phyloP scores from a whole-genome alignment of 257 asterid species.

The Cruciata laevipes region DNA sequence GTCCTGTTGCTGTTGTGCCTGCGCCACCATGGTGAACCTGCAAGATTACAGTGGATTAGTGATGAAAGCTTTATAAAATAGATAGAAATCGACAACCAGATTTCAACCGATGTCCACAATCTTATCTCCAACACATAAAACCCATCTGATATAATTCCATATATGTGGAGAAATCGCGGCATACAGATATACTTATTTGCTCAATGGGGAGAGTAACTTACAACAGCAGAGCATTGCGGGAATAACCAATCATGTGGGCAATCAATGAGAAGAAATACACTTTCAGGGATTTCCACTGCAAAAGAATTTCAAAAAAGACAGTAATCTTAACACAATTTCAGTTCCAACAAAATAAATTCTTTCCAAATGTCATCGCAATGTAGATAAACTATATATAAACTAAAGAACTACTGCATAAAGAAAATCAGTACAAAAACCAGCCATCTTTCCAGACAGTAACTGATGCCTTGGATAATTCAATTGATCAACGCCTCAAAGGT shows the following conservation, averaged over 20 bases:
- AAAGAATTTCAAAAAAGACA: background rate
- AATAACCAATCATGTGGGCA: conserved; percentile 99
- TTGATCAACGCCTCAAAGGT: background rate
- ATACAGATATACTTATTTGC: background rate
- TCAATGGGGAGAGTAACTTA: conserved; percentile 30
- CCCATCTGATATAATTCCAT: background rate
- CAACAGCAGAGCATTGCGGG: conserved; percentile 97
- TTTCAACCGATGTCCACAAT: background rate
- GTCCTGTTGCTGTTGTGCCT: conserved; percentile 97
- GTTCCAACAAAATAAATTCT: background rate
- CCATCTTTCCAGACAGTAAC: background rate
- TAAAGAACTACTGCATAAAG: background rate
- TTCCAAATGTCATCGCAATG: background rate
- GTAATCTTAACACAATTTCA: conserved; percentile 1
- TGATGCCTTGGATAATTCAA: background rate
- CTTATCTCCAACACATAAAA: background rate
- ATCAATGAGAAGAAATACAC: conserved; percentile 67
- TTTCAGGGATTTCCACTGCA: conserved; percentile 70
- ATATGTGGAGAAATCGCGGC: background rate
- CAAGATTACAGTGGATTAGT: conserved; percentile 12
- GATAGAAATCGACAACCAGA: background rate
- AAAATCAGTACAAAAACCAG: background rate
- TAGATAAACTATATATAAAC: background rate
- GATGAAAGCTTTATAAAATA: conserved; percentile 6
- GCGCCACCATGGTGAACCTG: conserved; percentile 99